Evolutionary conservation across 2,329 filamentous ascomycete species (phyloP).

Genomic region (Orbilia quercus): DNA sequence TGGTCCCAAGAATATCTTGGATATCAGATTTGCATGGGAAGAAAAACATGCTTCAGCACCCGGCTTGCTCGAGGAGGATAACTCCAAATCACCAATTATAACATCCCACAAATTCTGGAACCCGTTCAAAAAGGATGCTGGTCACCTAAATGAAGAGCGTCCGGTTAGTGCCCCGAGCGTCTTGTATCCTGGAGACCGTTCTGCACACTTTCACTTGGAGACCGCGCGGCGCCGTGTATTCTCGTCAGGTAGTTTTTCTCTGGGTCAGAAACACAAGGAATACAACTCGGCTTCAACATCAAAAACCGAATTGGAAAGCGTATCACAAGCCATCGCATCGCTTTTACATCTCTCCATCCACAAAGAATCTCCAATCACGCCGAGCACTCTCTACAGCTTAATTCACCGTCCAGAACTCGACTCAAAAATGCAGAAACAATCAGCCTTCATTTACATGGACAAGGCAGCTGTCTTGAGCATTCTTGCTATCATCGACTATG

Average conservation of each 20-base stretch:
- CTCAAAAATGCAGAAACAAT: slow-evolving; percentile 25
- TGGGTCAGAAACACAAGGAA: neutral
- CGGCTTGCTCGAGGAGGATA: neutral
- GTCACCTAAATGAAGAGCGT: neutral
- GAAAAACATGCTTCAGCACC: neutral
- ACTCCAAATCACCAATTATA: neutral
- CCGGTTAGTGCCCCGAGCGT: slow-evolving; percentile 1
- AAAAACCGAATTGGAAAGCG: neutral
- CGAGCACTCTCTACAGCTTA: slow-evolving; percentile 12
- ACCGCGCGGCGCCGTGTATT: slow-evolving; percentile 5
- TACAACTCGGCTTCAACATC: neutral
- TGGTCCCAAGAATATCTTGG: slow-evolving; percentile 19
- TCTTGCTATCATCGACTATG: slow-evolving; percentile 24
- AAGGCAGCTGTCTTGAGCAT: slow-evolving; percentile 37
- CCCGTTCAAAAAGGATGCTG: neutral
- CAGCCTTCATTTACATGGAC: slow-evolving; percentile 42
- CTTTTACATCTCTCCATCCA: slow-evolving; percentile 3
- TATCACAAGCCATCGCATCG: slow-evolving; percentile 14
- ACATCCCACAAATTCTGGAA: neutral
- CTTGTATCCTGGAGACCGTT: neutral
- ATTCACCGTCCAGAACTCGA: slow-evolving; percentile 4
- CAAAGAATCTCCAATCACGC: neutral
- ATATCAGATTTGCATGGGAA: slow-evolving; percentile 48
- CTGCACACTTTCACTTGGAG: neutral
- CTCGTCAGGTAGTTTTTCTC: neutral